Percentiles rank a stretch among this genome's conserved stretches.
phyloP scores from a whole-genome alignment of 306 rosid genomes.

The Boehmeria nivea region DNA sequence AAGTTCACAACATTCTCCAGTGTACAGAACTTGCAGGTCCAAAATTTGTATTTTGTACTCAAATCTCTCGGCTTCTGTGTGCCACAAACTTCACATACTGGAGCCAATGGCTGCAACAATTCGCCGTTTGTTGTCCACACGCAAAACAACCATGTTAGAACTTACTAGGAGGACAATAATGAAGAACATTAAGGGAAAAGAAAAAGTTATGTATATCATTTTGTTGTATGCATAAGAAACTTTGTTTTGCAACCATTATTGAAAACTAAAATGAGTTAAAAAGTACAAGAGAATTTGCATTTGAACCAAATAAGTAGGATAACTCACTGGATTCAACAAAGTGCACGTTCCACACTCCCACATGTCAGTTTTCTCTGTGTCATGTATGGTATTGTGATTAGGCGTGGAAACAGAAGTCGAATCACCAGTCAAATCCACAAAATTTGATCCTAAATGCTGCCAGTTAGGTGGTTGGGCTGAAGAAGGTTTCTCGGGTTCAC shows the following conservation, averaged over 20 bases:
- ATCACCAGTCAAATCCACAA: constrained; percentile 34
- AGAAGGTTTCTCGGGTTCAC: constrained; percentile 26
- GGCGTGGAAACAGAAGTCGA: constrained; percentile 23
- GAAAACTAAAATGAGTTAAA: no score
- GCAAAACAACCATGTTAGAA: no score
- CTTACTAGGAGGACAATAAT: no score
- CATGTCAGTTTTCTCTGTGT: constrained; percentile 39
- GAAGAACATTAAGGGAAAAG: no score
- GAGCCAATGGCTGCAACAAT: constrained; percentile 60
- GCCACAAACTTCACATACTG: constrained; percentile 66
- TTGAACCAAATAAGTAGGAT: not conserved
- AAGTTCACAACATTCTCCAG: constrained; percentile 62
- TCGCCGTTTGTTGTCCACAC: no score
- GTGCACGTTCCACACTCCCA: constrained; percentile 87
- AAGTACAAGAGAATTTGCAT: constrained; percentile 2
- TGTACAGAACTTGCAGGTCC: constrained; percentile 71
- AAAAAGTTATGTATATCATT: no score
- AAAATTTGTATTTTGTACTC: constrained; percentile 39
- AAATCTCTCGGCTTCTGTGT: constrained; percentile 54
- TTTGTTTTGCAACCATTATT: no score
- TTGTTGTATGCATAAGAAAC: no score
- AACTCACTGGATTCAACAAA: constrained; percentile 68
- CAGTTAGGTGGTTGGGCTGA: constrained; percentile 24
- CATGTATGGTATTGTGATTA: constrained; percentile 17
- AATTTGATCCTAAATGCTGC: constrained; percentile 19